Evolutionary conservation across 176 grass and related monocot genomes (phyloP).

Genomic region (Eleusine indica): DNA sequence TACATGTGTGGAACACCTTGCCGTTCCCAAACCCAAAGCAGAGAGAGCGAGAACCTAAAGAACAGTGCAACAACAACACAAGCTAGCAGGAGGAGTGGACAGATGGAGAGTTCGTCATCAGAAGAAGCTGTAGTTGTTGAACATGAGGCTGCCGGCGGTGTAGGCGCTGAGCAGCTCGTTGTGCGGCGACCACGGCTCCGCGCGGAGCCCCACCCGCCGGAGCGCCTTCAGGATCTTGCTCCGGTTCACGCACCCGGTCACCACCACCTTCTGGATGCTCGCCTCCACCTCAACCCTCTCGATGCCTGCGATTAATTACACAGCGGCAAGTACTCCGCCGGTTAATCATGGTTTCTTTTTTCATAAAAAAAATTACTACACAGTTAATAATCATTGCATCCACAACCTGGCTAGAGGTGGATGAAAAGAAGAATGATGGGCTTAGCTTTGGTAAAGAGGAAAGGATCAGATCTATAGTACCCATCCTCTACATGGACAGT

Average conservation of each 20-base stretch:
- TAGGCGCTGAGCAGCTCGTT: slow-evolving; percentile 95
- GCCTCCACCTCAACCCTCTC: slow-evolving; percentile 95
- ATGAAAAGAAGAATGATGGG: background rate
- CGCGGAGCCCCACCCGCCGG: slow-evolving; percentile 89
- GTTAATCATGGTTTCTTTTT: background rate
- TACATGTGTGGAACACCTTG: slow-evolving; percentile 31
- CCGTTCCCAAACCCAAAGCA: slow-evolving; percentile 8
- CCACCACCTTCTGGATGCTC: slow-evolving; percentile 89
- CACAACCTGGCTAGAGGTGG: background rate
- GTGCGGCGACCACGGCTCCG: slow-evolving; percentile 81
- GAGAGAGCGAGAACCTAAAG: background rate
- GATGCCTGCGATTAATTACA: slow-evolving; percentile 49
- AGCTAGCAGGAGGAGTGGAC: background rate
- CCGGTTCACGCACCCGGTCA: slow-evolving; percentile 87
- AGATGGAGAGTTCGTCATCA: slow-evolving; percentile 27
- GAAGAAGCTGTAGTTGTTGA: slow-evolving; percentile 85
- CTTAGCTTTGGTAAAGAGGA: slow-evolving; percentile 37
- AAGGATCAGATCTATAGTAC: slow-evolving; percentile 29
- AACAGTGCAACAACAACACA: background rate
- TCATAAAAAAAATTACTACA: background rate
- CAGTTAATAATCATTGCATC: slow-evolving; percentile 9
- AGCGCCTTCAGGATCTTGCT: slow-evolving; percentile 97
- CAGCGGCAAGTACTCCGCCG: background rate
- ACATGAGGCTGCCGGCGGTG: slow-evolving; percentile 65
- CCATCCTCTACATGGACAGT: slow-evolving; percentile 1